A percentile compares a stretch with the other conserved stretches of the same genome.
These are phyloP conservation scores for Leccinum pallidistipes DNA, from an alignment of 1,284 basidiomycete species.

Conservation along the genomic window DNA sequence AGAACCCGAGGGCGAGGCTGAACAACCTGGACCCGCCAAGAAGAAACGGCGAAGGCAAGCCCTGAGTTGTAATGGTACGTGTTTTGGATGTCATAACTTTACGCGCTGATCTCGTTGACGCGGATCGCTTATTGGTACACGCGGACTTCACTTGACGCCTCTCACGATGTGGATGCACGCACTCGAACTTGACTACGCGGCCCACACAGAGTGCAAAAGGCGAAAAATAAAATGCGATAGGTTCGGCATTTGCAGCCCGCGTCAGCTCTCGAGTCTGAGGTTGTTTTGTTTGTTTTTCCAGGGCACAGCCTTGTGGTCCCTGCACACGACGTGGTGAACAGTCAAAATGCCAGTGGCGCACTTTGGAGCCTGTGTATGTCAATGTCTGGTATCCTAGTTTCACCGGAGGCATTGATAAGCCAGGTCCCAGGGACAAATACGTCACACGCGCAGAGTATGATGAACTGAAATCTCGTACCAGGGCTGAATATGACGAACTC, in stretches of 20 bases:
- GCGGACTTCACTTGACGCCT: not conserved
- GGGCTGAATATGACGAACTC: slow-evolving; percentile 52
- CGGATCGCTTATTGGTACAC: not conserved
- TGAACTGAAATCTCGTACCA: slow-evolving; percentile 41
- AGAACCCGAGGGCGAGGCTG: slow-evolving; percentile 47
- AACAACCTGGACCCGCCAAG: slow-evolving; percentile 58
- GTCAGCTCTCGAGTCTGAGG: slow-evolving; percentile 17
- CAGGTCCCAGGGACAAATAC: slow-evolving; percentile 50
- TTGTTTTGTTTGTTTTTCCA: slow-evolving; percentile 23
- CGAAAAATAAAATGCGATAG: slow-evolving; percentile 65
- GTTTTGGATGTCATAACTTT: slow-evolving; percentile 12
- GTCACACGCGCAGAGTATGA: slow-evolving; percentile 55
- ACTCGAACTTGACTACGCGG: slow-evolving; percentile 10
- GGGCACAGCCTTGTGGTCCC: slow-evolving; percentile 56
- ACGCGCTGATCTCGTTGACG: slow-evolving; percentile 13
- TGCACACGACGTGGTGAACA: slow-evolving; percentile 55
- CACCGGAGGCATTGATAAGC: slow-evolving; percentile 15
- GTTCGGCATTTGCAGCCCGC: slow-evolving; percentile 34
- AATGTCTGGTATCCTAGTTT: not conserved
- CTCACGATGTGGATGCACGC: not conserved
- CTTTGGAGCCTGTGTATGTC: slow-evolving; percentile 56
- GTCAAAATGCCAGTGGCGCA: slow-evolving; percentile 56
- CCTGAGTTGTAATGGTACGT: slow-evolving; percentile 74
- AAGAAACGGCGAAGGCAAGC: slow-evolving; percentile 75
- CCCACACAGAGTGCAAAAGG: slow-evolving; percentile 52